Evolutionary conservation across 345 rosid species (phyloP), one percentile per base, ranked within the genome.

Genomic region (Firmiana major): DNA sequence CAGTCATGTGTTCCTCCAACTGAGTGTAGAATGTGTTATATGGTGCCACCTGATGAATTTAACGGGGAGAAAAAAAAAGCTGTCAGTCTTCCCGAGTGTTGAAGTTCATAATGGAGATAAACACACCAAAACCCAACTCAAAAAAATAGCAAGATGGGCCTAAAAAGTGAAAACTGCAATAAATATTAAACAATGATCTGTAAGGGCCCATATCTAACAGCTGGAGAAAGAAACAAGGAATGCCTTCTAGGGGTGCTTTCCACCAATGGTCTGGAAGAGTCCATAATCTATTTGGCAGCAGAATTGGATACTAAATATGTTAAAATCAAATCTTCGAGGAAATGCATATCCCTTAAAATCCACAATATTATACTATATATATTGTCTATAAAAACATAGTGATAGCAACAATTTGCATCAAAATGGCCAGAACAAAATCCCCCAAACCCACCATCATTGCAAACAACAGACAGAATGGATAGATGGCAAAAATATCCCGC

Each of bases 21-120:
- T 88, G 91, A 79, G 95, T 81, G 85, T 97, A 94, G 85, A 86
- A 92, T 67, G 99, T 92, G 84, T 97, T 97, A 77, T 97, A 97
- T 58, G 99, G 99, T 71, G 97, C 98, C 79, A 97, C 98, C 99
- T 97, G 87, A 71, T 63, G 77, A 73, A 68, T 76, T 67, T 59
- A 63, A 78, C n/a, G n/a, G n/a, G n/a, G n/a, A 62, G 21, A 59
- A 26, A 72, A 51, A 15, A 34, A 53, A 48, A 21, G 71, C n/a
- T 28, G 22, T 63, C 17, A 60, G n/a, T 38, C 64, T 63, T 70
- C 71, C 58, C 15, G 42, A 26, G 36, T 53, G 26, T 53, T 17
- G 62, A 71, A 51, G 46, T n/a, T 71, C 4, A 3, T 49, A 71
- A 71, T 9, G 16, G 73, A 26, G 58, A 26, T 28, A 26, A 45